Base-by-base conservation (phyloP, 768 basidiomycete genomes). In the Serendipita sp. region DNA sequence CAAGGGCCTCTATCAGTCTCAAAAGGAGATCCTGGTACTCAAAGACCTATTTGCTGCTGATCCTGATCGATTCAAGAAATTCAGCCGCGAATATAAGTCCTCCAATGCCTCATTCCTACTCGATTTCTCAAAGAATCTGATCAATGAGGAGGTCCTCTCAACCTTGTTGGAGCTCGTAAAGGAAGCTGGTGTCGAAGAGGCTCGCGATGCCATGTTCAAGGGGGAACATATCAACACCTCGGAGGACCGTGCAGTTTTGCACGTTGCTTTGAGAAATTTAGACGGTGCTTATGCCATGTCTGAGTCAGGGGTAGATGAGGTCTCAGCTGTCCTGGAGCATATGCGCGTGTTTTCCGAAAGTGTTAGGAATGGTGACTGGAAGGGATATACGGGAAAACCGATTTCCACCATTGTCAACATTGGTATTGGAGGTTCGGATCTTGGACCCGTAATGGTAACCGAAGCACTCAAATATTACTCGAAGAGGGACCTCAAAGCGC, bases 201-300 rank as follows among this genome's bases (percentile, higher is more conserved):
- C 81, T 73, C 83, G 94, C 63, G 88, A 97, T 75, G 85, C 84
- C 75, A 96, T 98, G 93, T 97, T 95, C 73, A 75, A 86, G 1
- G 95, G 96, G 51, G 85, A 89, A 74, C 96, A 96, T 75, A 97
- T 98, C 81, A 98, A 98, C 79, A 98, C 94, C 16, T 94, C 92
- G 28, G 96, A 98, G 74, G 94, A 91, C 72, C 91, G 96, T 64
- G 91, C 96, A 1, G 96, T 98, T 3, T 82, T 99, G 2, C 96
- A 99, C 74, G 79, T 97, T 66, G 95, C 96, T 3, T 82, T 99
- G 60, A 85, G 96, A 68, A 78, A 80, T 74, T 65, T 74, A 62
- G 81, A 85, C 66, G 76, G 76, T 66, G 84, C 87, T 68, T 91
- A 88, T 76, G 78, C 82, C 70, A 92, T 95, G 75, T 70, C 76